Evolutionary conservation across 2,329 filamentous ascomycete genomes (phyloP).

Genomic region (Claviceps sp.): DNA sequence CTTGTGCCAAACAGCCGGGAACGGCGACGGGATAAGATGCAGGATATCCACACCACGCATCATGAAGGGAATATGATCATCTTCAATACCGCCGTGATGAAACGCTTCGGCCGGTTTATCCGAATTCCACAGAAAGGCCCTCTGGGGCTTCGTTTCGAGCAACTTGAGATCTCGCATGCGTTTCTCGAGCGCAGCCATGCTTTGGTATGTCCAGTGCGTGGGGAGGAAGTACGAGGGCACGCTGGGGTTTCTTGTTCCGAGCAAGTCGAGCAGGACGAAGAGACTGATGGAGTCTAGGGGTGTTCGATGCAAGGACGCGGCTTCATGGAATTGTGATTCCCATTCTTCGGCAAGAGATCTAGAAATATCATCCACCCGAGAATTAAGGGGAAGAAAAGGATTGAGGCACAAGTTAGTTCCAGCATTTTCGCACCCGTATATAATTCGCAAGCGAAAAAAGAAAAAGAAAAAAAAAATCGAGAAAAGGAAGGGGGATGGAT

Average conservation of each 20-base stretch:
- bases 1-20: slow-evolving; percentile 74
- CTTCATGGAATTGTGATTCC: slow-evolving; percentile 57
- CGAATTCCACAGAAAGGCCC: slow-evolving; percentile 51
- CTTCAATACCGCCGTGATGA: slow-evolving; percentile 44
- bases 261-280: slow-evolving; percentile 82
- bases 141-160: slow-evolving; percentile 43
- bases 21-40: slow-evolving; percentile 69
- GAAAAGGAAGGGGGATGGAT: too few species aligned
- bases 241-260: slow-evolving; percentile 54
- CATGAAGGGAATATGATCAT: slow-evolving; percentile 92
- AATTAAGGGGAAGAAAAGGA: not conserved
- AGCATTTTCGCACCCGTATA: not conserved
- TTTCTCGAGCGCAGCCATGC: slow-evolving; percentile 59
- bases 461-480: too few species aligned
- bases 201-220: slow-evolving; percentile 86
- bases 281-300: slow-evolving; percentile 69
- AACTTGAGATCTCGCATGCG: slow-evolving; percentile 55
- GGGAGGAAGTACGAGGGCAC: slow-evolving; percentile 80
- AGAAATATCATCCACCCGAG: not conserved
- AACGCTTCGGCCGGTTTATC: slow-evolving; percentile 39
- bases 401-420: not conserved
- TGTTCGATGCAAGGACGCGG: slow-evolving; percentile 61
- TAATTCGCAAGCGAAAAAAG: too few species aligned
- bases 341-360: slow-evolving; percentile 67
- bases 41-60: slow-evolving; percentile 72